Evolutionary conservation across 805 yeast genomes (phyloP).

Genomic region (Zygosaccharomyces pseudorouxii): DNA sequence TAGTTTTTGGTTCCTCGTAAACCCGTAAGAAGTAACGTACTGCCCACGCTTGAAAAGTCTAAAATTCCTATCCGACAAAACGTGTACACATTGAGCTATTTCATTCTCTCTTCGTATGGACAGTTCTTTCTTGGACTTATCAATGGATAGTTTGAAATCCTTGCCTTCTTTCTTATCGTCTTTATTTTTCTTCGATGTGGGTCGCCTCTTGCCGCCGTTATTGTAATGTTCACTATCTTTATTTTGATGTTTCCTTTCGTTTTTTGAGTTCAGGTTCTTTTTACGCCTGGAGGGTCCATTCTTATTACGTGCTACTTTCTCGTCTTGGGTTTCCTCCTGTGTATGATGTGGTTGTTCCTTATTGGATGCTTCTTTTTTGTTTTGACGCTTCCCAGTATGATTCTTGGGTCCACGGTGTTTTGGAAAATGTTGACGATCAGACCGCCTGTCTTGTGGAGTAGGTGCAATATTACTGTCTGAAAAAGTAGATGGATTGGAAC

Average conservation of each 20-base stretch:
- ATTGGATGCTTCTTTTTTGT: not conserved
- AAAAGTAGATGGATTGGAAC: not conserved
- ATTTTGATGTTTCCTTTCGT: not conserved
- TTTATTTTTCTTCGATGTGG: not conserved
- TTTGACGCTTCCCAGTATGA: not conserved
- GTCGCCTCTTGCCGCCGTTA: not conserved
- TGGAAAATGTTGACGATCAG: not conserved
- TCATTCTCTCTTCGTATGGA: slow-evolving; percentile 15
- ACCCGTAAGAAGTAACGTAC: slow-evolving; percentile 23
- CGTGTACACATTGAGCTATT: slow-evolving; percentile 19
- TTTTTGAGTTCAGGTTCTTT: not conserved
- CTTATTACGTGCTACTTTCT: not conserved
- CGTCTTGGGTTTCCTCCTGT: not conserved
- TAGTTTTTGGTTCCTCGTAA: slow-evolving; percentile 5
- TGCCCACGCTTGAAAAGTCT: slow-evolving; percentile 23
- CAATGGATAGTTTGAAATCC: not conserved
- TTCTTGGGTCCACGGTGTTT: not conserved
- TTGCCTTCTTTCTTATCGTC: not conserved
- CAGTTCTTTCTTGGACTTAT: not conserved
- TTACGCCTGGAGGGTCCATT: not conserved
- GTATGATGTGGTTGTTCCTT: not conserved
- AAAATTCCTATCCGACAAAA: slow-evolving; percentile 16
- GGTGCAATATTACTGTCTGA: not conserved
- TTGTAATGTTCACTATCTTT: not conserved
- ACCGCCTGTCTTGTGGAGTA: not conserved